Evolutionary conservation across 1,284 basidiomycete genomes (phyloP), one percentile per base, ranked within the genome.

Genomic region (Ustanciosporium gigantosporum): DNA sequence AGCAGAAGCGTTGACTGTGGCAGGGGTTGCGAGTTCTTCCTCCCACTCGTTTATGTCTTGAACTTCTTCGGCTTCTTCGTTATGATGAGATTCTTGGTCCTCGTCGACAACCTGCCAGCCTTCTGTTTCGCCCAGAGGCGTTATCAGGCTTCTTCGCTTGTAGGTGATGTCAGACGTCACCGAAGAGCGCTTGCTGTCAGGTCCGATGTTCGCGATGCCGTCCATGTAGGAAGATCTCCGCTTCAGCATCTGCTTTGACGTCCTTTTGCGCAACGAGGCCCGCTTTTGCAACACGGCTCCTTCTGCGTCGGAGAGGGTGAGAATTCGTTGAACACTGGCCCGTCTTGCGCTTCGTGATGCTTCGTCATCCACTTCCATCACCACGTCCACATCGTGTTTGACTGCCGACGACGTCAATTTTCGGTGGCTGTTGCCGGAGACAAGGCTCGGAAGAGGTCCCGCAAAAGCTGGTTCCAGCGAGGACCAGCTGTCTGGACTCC

Each of bases 301-400:
- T 2, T 51, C 46, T 3, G 40, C 55, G 5, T 65, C 50, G 2
- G 46, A 43, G 0, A 60, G 29, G 3, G 58, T 58, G 2, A 62
- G 39, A 2, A 52, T 43, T 4, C 62, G 42, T 19, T 61, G 62
- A 0, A 66, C 46, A 27, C 57, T 57, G 4, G 44, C 43, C 9
- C 58, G 46, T 20, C 46, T 31, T 0, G 41, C 42, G 1, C 27
- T 13, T n/a, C 34, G 27, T 2, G 29, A 27, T 4, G 24, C 17
- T 5, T 36, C 24, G 25, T 44, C 41, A 2, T 27, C 39, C 6
- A 41, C 16, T 2, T 34, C 29, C 13, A 21, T 9, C 2, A 21
- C 35, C 14, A 19, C 15, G 6, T 42, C 37, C 5, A 8, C 34
- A 1, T 8, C 31, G 2, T 29, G 27, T 9, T n/a, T 29, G 27